A percentile compares a stretch with the other conserved stretches of the same genome.
Conservation (phyloP, 106 monocot genomes). For the Xerophyta viscosa region DNA sequence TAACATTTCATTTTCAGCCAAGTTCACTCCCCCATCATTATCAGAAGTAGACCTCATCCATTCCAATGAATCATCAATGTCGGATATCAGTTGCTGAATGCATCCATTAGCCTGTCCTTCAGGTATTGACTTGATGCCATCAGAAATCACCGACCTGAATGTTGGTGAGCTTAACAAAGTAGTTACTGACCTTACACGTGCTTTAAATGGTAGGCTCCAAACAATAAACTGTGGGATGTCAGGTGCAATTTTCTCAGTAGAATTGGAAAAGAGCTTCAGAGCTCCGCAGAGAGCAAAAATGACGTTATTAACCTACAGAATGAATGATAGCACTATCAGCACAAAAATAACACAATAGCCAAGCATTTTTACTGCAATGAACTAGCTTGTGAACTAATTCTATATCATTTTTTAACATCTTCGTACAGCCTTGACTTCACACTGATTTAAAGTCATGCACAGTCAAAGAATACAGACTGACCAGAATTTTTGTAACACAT, state of each 20-base stretch:
- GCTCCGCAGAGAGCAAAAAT: constrained; percentile 80
- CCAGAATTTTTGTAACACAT: no score
- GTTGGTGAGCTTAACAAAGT: constrained; percentile 43
- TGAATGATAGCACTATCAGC: no score
- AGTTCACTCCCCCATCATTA: constrained; percentile 8
- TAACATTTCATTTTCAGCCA: background rate
- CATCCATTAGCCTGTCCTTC: constrained; percentile 69
- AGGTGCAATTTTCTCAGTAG: constrained; percentile 12
- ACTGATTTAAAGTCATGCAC: no score
- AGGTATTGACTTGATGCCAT: constrained; percentile 69
- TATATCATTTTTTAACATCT: no score
- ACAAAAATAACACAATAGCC: no score
- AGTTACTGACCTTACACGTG: constrained; percentile 25
- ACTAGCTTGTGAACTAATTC: no score
- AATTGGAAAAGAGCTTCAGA: constrained; percentile 36
- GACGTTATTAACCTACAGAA: constrained; percentile 59
- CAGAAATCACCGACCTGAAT: constrained; percentile 33
- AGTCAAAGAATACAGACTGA: no score
- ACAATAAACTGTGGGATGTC: constrained; percentile 22
- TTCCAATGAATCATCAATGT: constrained; percentile 48
- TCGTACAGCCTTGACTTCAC: no score
- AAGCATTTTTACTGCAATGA: no score
- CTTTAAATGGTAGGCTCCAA: constrained; percentile 27
- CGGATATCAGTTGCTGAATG: constrained; percentile 52
- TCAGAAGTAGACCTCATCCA: constrained; percentile 39